Conservation (phyloP, 345 rosid species). For the Aegle marmelos region DNA sequence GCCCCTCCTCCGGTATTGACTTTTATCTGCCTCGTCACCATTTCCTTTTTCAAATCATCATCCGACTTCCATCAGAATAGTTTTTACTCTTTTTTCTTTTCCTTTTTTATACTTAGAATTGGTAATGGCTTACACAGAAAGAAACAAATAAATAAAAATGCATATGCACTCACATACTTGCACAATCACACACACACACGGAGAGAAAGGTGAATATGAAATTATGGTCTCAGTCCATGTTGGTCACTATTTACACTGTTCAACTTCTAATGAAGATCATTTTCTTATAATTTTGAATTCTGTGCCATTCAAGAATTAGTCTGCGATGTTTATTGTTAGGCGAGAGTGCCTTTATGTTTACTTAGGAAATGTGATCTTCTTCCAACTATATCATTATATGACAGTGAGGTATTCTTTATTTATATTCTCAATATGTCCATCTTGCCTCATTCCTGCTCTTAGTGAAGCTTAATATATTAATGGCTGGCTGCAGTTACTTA, state of each 20-base stretch:
- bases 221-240: not conserved
- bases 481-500: not conserved
- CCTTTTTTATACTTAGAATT: not conserved
- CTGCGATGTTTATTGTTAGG: not conserved
- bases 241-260: not conserved
- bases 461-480: not conserved
- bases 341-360: not conserved
- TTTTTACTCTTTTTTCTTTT: not conserved
- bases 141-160: not conserved
- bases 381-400: not conserved
- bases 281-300: not conserved
- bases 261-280: not conserved
- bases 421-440: not conserved
- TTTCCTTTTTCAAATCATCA: conserved; percentile 17
- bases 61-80: conserved; percentile 3
- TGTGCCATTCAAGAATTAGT: not conserved
- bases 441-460: not conserved
- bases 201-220: not conserved
- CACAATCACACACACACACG: not conserved
- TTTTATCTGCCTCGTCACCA: not conserved
- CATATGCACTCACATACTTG: not conserved
- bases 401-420: not conserved
- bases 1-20: conserved; percentile 85
- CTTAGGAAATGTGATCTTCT: not conserved
- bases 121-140: not conserved